Conservation (phyloP, 2,329 filamentous ascomycete species). For the Fusarium ramigenum region DNA sequence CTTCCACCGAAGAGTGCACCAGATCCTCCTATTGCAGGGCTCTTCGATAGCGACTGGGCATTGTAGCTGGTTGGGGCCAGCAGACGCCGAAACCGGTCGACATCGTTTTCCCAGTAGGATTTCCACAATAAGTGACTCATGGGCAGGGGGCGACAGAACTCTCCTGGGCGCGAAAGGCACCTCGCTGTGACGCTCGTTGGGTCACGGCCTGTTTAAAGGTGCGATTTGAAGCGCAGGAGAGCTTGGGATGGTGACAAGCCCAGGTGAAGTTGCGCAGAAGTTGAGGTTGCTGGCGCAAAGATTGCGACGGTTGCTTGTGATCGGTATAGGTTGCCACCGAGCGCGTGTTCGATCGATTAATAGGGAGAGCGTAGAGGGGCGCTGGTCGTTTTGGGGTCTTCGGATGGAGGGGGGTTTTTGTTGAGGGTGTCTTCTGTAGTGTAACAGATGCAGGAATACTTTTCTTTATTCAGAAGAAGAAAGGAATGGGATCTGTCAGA, state of each 20-base stretch:
- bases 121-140: slow-evolving; percentile 99
- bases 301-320: slow-evolving; percentile 23
- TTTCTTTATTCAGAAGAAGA: neutral
- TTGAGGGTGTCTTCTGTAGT: neutral
- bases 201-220: slow-evolving; percentile 95
- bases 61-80: slow-evolving; percentile 76
- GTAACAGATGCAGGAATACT: neutral
- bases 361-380: slow-evolving; percentile 15
- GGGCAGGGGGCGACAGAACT: slow-evolving; percentile 52
- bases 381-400: neutral
- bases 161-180: slow-evolving; percentile 68
- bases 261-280: neutral
- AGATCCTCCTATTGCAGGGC: slow-evolving; percentile 55
- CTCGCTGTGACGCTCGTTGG: slow-evolving; percentile 87
- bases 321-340: slow-evolving; percentile 39
- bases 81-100: slow-evolving; percentile 91
- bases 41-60: slow-evolving; percentile 64
- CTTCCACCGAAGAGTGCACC: slow-evolving; percentile 49
- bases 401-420: neutral
- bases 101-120: slow-evolving; percentile 96
- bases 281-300: slow-evolving; percentile 10
- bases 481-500: slow-evolving; percentile 14
- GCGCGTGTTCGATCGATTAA: slow-evolving; percentile 14
- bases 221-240: slow-evolving; percentile 53
- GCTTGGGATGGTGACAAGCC: slow-evolving; percentile 17